Conservation (phyloP, 2,329 filamentous ascomycete genomes). For the Sporothrix inflata region DNA sequence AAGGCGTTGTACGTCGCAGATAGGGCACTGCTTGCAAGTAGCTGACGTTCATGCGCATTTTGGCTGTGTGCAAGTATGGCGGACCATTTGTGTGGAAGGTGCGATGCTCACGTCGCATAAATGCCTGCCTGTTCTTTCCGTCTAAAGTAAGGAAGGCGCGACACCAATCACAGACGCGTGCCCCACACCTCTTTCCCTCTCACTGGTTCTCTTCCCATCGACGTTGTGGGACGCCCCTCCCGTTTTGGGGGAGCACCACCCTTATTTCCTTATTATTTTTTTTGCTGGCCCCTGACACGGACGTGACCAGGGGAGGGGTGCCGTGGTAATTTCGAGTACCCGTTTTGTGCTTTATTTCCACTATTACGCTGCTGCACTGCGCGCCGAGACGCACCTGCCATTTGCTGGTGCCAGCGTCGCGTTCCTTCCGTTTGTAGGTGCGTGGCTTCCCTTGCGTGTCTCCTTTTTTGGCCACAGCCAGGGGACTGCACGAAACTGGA, state of each 20-base stretch:
- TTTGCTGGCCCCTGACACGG: slow-evolving; percentile 14
- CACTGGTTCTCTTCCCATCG: background rate
- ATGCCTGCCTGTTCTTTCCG: slow-evolving; percentile 23
- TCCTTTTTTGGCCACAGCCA: slow-evolving; percentile 17
- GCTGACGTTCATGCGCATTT: background rate
- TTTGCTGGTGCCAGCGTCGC: slow-evolving; percentile 23
- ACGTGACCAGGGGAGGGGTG: slow-evolving; percentile 22
- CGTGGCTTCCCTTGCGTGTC: slow-evolving; percentile 20
- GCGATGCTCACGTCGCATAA: slow-evolving; percentile 10
- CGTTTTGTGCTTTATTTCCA: slow-evolving; percentile 13
- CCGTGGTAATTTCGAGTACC: slow-evolving; percentile 17
- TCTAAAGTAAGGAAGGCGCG: slow-evolving; percentile 19
- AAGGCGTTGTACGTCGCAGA: background rate
- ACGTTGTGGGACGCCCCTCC: slow-evolving; percentile 17
- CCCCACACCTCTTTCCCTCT: slow-evolving; percentile 21
- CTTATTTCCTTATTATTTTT: slow-evolving; percentile 9
- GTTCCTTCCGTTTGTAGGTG: slow-evolving; percentile 23
- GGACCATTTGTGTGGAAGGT: slow-evolving; percentile 1
- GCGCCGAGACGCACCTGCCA: slow-evolving; percentile 19
- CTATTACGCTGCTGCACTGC: slow-evolving; percentile 7
- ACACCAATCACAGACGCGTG: slow-evolving; percentile 27
- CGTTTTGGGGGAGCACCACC: slow-evolving; percentile 2
- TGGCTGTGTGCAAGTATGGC: background rate
- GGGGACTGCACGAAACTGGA: slow-evolving; percentile 18
- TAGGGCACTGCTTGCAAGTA: background rate